Conservation (phyloP, 768 basidiomycete genomes). For the Podaxis sp. region DNA sequence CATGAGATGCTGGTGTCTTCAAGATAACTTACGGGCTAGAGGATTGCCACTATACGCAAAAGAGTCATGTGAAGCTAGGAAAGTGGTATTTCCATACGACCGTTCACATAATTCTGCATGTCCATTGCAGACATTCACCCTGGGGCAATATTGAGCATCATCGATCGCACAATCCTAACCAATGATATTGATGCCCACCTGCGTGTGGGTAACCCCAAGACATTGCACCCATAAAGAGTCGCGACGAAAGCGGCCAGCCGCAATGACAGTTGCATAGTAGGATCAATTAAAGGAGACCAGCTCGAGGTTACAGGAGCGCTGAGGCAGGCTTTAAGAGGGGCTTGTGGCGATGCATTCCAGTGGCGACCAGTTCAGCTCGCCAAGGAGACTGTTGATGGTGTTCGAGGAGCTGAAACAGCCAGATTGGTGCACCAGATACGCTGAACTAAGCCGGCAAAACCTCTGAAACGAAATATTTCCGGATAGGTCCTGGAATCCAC, state of each 20-base stretch:
- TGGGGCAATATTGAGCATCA: constrained; percentile 12
- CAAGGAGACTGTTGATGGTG: background rate
- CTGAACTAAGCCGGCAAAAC: background rate
- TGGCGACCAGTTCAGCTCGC: background rate
- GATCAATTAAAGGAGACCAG: constrained; percentile 34
- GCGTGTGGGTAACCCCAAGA: constrained; percentile 17
- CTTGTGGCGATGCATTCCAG: background rate
- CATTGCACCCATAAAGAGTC: constrained; percentile 14
- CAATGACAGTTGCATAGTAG: constrained; percentile 18
- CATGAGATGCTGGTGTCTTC: background rate
- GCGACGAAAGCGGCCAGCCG: constrained; percentile 27
- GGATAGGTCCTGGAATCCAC: background rate
- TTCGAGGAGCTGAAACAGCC: background rate
- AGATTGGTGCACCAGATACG: background rate
- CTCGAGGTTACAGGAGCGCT: constrained; percentile 11
- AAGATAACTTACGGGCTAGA: constrained; percentile 33
- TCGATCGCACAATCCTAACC: background rate
- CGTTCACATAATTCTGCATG: constrained; percentile 55
- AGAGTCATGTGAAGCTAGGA: constrained; percentile 50
- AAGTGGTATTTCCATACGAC: constrained; percentile 47
- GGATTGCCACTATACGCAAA: constrained; percentile 47
- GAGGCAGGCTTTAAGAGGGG: background rate
- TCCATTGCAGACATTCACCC: constrained; percentile 56
- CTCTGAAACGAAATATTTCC: background rate
- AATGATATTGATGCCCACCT: constrained; percentile 16